Conservation (phyloP, 129 eudicot species). For the Tagetes erecta region DNA sequence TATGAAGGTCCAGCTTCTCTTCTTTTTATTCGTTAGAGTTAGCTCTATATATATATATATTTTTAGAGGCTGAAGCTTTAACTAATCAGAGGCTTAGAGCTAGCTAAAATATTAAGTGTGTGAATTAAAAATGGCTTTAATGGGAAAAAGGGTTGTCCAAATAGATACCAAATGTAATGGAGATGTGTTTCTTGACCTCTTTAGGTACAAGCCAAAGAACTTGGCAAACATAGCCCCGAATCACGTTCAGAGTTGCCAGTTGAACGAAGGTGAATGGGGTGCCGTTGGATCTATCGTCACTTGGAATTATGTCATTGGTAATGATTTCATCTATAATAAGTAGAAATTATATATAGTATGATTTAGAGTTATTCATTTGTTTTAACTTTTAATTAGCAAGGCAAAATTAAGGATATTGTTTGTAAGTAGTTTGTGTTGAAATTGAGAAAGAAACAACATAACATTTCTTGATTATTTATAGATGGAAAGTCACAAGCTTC, state of each 20-base stretch:
- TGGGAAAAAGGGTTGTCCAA: conserved; percentile 16
- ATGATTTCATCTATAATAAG: too few relatives aligned
- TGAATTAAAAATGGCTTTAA: background rate
- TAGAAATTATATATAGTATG: too few relatives aligned
- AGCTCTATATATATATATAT: background rate
- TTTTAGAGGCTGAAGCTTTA: background rate
- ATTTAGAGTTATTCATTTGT: too few relatives aligned
- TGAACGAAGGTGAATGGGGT: conserved; percentile 46
- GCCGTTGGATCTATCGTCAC: conserved; percentile 26
- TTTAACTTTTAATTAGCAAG: too few relatives aligned
- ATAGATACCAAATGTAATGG: conserved; percentile 26
- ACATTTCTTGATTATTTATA: background rate
- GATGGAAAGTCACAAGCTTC: conserved; percentile 8
- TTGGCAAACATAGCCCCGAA: conserved; percentile 26
- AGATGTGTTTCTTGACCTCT: conserved; percentile 28
- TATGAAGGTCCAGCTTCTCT: too few relatives aligned
- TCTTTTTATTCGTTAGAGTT: too few relatives aligned
- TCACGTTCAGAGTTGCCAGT: conserved; percentile 23
- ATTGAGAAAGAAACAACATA: too few relatives aligned
- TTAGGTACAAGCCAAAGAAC: conserved; percentile 27
- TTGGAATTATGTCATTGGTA: conserved; percentile 35
- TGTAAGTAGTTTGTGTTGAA: too few relatives aligned
- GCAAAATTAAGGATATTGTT: too few relatives aligned
- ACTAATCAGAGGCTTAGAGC: background rate
- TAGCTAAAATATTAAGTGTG: background rate